Conservation (phyloP, 192 early-diverging fungal genomes). For the Polychytrium aggregatum region DNA sequence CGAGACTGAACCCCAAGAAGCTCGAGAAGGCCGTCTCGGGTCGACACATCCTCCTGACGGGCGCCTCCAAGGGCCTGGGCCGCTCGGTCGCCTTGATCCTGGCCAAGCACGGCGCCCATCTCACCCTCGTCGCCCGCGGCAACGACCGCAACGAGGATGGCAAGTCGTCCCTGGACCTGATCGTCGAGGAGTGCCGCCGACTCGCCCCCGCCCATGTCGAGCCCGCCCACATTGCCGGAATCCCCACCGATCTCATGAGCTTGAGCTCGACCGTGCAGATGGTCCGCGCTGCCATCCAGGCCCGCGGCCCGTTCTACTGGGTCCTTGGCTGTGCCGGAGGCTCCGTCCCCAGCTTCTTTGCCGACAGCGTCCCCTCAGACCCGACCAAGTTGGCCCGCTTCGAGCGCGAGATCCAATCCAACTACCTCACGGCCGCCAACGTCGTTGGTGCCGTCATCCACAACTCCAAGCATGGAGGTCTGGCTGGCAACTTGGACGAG, state of each 20-base stretch:
- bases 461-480: slow-evolving; percentile 5
- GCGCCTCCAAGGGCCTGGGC: slow-evolving; percentile 31
- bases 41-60: slow-evolving; percentile 30
- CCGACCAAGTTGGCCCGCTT: not conserved
- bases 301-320: slow-evolving; percentile 1
- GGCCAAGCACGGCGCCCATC: slow-evolving; percentile 22
- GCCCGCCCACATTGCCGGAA: slow-evolving; percentile 7
- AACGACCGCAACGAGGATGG: slow-evolving; percentile 2
- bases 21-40: not conserved
- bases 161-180: slow-evolving; percentile 9
- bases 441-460: slow-evolving; percentile 20
- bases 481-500: slow-evolving; percentile 3
- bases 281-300: slow-evolving; percentile 10
- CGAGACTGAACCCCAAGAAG: not conserved
- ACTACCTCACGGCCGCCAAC: slow-evolving; percentile 28
- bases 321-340: slow-evolving; percentile 7
- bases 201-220: slow-evolving; percentile 4
- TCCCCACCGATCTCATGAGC: slow-evolving; percentile 9
- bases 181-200: slow-evolving; percentile 9
- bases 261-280: not conserved
- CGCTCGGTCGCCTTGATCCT: slow-evolving; percentile 21
- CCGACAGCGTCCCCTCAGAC: slow-evolving; percentile 13
- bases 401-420: slow-evolving; percentile 23
- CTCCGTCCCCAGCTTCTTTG: slow-evolving; percentile 14
- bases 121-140: slow-evolving; percentile 34